These are phyloP conservation scores for Lasiosphaeriaceae sp. DNA, from an alignment of 495 filamentous ascomycete genomes.

Conservation along the genomic window DNA sequence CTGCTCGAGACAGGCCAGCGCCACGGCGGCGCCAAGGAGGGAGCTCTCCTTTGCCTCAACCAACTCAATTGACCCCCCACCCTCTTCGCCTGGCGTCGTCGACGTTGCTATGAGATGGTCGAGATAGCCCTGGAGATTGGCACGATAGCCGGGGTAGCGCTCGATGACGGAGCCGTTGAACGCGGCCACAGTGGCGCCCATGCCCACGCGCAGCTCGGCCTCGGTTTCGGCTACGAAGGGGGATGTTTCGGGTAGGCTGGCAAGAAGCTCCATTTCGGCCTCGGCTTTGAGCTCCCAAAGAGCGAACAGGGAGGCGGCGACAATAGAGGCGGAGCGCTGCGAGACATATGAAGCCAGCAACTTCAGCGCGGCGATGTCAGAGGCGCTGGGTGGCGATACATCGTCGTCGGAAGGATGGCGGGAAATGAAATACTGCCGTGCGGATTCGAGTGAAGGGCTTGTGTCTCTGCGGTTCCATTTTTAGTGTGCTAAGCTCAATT, in stretches of 20 bases:
- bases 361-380: slow-evolving; percentile 52
- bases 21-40: slow-evolving; percentile 59
- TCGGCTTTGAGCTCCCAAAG: slow-evolving; percentile 56
- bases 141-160: slow-evolving; percentile 56
- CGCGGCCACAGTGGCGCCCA: slow-evolving; percentile 44
- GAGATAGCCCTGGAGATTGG: slow-evolving; percentile 47
- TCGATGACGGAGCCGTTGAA: slow-evolving; percentile 65
- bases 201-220: slow-evolving; percentile 20
- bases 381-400: slow-evolving; percentile 25
- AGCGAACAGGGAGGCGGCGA: slow-evolving; percentile 59
- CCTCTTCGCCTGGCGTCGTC: not conserved
- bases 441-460: slow-evolving; percentile 27
- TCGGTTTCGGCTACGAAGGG: slow-evolving; percentile 21
- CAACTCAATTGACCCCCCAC: slow-evolving; percentile 37
- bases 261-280: slow-evolving; percentile 35
- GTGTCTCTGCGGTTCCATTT: slow-evolving; percentile 30
- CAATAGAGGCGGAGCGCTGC: slow-evolving; percentile 56
- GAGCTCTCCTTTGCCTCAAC: slow-evolving; percentile 58
- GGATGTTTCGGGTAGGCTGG: slow-evolving; percentile 4
- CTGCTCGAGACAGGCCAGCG: slow-evolving; percentile 43
- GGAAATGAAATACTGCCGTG: slow-evolving; percentile 31
- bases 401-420: slow-evolving; percentile 41
- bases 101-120: slow-evolving; percentile 37
- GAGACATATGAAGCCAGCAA: slow-evolving; percentile 53
- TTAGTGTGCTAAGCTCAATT: too few relatives aligned